Conservation (phyloP, 2,329 filamentous ascomycete genomes). For the Stemphylium vesicarium region DNA sequence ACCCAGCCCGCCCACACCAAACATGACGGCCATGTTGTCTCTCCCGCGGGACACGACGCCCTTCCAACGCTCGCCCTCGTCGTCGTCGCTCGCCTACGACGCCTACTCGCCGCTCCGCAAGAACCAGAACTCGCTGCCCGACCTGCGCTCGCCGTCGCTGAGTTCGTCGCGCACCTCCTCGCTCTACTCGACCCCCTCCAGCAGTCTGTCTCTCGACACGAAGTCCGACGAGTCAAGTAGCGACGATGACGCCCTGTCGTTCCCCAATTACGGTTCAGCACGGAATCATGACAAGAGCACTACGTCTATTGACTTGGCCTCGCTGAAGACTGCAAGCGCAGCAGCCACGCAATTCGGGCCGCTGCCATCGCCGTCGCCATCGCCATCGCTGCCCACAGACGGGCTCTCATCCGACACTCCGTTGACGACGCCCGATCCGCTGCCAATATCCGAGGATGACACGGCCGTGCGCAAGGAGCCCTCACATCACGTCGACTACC, state of each 20-base stretch:
- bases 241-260: conserved; percentile 53
- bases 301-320: conserved; percentile 9
- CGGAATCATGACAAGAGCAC: conserved; percentile 20
- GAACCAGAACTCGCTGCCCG: conserved; percentile 44
- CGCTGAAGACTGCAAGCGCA: conserved; percentile 48
- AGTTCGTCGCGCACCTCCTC: conserved; percentile 57
- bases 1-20: conserved; percentile 9
- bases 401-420: conserved; percentile 50
- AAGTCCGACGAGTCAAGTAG: conserved; percentile 56
- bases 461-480: conserved; percentile 75
- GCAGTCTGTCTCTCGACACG: conserved; percentile 67
- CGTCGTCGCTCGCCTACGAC: conserved; percentile 54
- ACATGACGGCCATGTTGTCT: conserved; percentile 51
- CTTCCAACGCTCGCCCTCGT: conserved; percentile 53
- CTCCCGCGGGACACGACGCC: conserved; percentile 38
- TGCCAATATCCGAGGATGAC: conserved; percentile 73
- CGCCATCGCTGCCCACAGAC: conserved; percentile 60
- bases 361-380: conserved; percentile 56
- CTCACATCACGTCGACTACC: conserved; percentile 90
- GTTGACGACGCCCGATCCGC: conserved; percentile 63
- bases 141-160: conserved; percentile 46
- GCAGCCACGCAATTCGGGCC: conserved; percentile 47
- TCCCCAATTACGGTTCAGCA: conserved; percentile 52
- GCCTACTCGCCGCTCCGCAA: conserved; percentile 41
- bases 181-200: conserved; percentile 67